These are phyloP conservation scores for Epichloe baconii DNA, from an alignment of 2,329 filamentous ascomycete species.

Conservation along the genomic window DNA sequence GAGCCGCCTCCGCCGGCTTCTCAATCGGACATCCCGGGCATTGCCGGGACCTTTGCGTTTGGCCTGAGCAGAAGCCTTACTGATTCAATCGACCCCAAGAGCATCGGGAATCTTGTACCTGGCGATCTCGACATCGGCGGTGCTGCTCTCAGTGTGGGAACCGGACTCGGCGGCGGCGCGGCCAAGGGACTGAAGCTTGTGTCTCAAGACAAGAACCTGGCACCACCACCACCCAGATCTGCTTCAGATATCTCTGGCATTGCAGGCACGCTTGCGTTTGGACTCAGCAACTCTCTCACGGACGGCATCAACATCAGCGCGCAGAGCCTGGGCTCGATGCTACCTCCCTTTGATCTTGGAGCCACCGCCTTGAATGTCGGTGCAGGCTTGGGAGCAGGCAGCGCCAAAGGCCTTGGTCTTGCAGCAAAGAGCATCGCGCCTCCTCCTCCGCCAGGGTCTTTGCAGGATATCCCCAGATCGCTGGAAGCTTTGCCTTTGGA, in stretches of 20 bases:
- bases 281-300: constrained; percentile 1
- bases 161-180: constrained; percentile 8
- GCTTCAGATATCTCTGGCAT: constrained; percentile 3
- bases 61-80: constrained; percentile 1
- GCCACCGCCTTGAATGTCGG: constrained; percentile 8
- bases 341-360: constrained; percentile 6
- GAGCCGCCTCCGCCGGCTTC: background rate
- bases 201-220: background rate
- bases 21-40: constrained; percentile 2
- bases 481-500: constrained; percentile 12
- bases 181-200: constrained; percentile 2
- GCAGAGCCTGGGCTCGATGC: constrained; percentile 2
- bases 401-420: constrained; percentile 9
- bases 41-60: constrained; percentile 2
- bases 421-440: constrained; percentile 5
- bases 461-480: constrained; percentile 8
- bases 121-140: constrained; percentile 2
- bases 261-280: constrained; percentile 2
- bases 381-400: constrained; percentile 9
- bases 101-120: background rate
- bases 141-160: constrained; percentile 7
- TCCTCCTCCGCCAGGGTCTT: constrained; percentile 3
- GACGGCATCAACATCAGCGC: constrained; percentile 5
- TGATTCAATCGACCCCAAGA: background rate
- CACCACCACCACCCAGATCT: background rate